Base-by-base conservation (phyloP, 2,329 filamentous ascomycete species). In the Spiromastix sp. region DNA sequence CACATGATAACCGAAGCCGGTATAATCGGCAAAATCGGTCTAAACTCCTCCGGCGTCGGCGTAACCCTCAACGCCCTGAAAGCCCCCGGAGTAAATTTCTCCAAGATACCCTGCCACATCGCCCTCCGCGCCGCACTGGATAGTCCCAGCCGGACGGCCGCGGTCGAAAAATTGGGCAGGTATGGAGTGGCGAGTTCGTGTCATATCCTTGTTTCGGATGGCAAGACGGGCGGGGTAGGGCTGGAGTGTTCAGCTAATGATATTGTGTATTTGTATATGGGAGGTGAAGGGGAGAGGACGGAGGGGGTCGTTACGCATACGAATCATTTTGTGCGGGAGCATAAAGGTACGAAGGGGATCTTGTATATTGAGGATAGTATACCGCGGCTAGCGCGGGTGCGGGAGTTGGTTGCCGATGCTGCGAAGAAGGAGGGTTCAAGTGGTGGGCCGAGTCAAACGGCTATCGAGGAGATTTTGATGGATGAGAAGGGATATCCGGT, bases 1-100 rank as follows among this genome's bases (percentile, higher is more conserved):
- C 51, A 67, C 27, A 72, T 72, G 60, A 60, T 74, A 37, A 74
- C 70, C 3, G 71, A 75, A 47, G 71, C 67, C 1, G 71, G 71
- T 5, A 61, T 74, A 11, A 68, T 74, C 33, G 71, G 70, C 11
- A 76, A 76, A 46, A 74, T 77, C 28, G 72, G 73, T 1, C 51
- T 76, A 39, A 76, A 76, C 46, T 59, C 53, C 29, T 43, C 49
- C 1, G 70, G 71, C 3, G 70, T 77, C 0, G 72, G 70, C 1
- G 68, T 71, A 1, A 66, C 65, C 17, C 56, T 76, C 30, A 77
- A 77, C 46, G 72, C 72, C 3, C 70, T 76, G 41, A 57, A 60
- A 43, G 67, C 66, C 2, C 54, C 58, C 21, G 71, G 72, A 1
- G 60, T 72, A 29, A 57, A 67, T 34, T 51, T 56, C 4, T 51